Evolutionary conservation across 108 stramenopile genomes (phyloP), one percentile per base, ranked within the genome.

Genomic region (Skeletonema tropicum): DNA sequence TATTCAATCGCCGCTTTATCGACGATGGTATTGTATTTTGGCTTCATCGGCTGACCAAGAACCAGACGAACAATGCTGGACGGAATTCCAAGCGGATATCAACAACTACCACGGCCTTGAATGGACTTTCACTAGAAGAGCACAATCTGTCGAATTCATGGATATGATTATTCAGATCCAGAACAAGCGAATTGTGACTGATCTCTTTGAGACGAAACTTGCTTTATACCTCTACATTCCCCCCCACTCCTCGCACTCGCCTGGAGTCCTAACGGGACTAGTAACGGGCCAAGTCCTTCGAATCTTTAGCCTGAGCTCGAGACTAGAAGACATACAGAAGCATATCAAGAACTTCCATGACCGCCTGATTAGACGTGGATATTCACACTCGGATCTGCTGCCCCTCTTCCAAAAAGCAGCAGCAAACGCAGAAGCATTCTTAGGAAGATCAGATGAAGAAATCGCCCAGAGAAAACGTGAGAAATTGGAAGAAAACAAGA

Each of bases 21-120:
- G 74, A 81, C 32, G 75, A 81, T 23, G 70, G 64, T 0, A 25
- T 81, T 23, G 80, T 68, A 0, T 52, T 81, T 14, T 81, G 80
- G 80, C 17, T 71, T 0, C 36, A 58, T 13, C 48, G 74, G 14
- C 41, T 59, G 1, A 15, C 31, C 15, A 60, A 5, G 45, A 11
- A 10, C 13, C 2, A 6, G 61, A 81, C 21, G 48, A 19, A 1
- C 4, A 52, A 17, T 64, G 64, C 5, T 81, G 69, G 75, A 2
- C 35, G 45, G 33, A 21, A 8, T 81, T 81, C 36, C 19, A 64
- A 42, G 33, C 41, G 1, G 23, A 49, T n/a, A 38, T 81, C 33
- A 35, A 76, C 15, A 21, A 58, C 19, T 23, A 55, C 6, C 64
- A 52, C 26, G 79, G 74, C n/a, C 23, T 80, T 0, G 4, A 63